phyloP scores from a whole-genome alignment of 768 basidiomycete species.

The Lentinula lateritia region DNA sequence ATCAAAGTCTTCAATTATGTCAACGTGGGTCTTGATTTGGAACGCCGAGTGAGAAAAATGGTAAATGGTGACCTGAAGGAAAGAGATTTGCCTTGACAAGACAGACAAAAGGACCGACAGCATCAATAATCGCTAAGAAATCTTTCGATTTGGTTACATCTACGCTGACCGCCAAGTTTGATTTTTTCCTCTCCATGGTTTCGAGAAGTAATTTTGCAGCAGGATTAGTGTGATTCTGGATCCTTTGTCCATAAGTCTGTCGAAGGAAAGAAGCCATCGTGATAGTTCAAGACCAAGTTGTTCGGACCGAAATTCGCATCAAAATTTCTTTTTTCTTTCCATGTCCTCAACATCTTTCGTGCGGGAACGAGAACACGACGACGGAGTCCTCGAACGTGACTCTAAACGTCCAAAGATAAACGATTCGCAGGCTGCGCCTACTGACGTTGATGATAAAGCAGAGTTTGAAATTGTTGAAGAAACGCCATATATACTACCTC shows the following conservation, averaged over 20 bases:
- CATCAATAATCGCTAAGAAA: conserved; percentile 81
- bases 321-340: conserved; percentile 8
- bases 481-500: conserved; percentile 47
- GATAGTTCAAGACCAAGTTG: conserved; percentile 16
- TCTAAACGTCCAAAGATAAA: conserved; percentile 40
- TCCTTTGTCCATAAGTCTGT: conserved; percentile 60
- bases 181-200: conserved; percentile 79
- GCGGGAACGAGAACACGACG: conserved; percentile 49
- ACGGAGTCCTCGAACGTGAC: conserved; percentile 30
- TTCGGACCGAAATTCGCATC: neutral
- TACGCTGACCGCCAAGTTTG: conserved; percentile 93
- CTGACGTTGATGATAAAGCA: neutral
- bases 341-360: conserved; percentile 23
- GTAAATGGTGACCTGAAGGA: conserved; percentile 13
- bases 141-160: conserved; percentile 81
- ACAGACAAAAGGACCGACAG: conserved; percentile 86
- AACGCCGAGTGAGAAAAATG: conserved; percentile 6
- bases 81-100: conserved; percentile 75
- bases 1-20: conserved; percentile 92
- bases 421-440: conserved; percentile 4
- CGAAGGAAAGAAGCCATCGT: conserved; percentile 30
- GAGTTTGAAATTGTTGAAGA: neutral
- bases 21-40: conserved; percentile 81
- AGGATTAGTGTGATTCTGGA: conserved; percentile 55
- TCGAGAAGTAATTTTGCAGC: conserved; percentile 75